Evolutionary conservation across 164 flowering plant genomes (phyloP), one percentile per base, ranked within the genome.

Genomic region (Amborella trichopoda): DNA sequence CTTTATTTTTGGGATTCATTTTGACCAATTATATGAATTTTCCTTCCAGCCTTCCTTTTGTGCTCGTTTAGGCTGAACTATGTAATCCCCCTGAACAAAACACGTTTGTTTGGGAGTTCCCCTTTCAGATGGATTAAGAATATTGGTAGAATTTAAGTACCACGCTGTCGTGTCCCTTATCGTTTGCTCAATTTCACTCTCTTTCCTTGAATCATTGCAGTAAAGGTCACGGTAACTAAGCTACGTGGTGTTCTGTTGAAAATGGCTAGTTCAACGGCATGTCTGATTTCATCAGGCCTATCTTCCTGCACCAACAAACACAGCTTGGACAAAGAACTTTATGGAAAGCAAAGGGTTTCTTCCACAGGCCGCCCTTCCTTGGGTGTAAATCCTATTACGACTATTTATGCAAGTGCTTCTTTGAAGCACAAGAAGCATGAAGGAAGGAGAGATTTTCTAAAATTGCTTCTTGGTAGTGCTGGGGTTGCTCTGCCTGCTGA

Each of bases 201-300:
- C n/a, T n/a, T n/a, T n/a, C n/a, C n/a, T n/a, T n/a, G n/a, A n/a
- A n/a, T n/a, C n/a, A n/a, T n/a, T n/a, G n/a, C n/a, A n/a, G n/a
- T n/a, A n/a, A n/a, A n/a, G n/a, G n/a, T n/a, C n/a, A n/a, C n/a
- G n/a, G n/a, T n/a, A n/a, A n/a, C n/a, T n/a, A n/a, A n/a, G n/a
- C n/a, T n/a, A n/a, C n/a, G n/a, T n/a, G n/a, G n/a, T n/a, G n/a
- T 19, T 17, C 24, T 36, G 17, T 40, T 43, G 47, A 36, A 49
- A 48, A 91, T 91, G 98, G 93, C 87, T 17, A 63, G 85, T 8
- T 73, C 89, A 45, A 74, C 89, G 16, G 75, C 86, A 43, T 85
- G 88, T 58, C 68, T 80, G 23, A 65, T 77, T 17, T 86, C 83
- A 30, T 74, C 65, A 50, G 67, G 72, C 37, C 64, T 83, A 45